Percentiles rank a stretch among this genome's conserved stretches.
Evolutionary conservation across 2,329 filamentous ascomycete species (phyloP).

Genomic region (Curvularia eragrostidis): DNA sequence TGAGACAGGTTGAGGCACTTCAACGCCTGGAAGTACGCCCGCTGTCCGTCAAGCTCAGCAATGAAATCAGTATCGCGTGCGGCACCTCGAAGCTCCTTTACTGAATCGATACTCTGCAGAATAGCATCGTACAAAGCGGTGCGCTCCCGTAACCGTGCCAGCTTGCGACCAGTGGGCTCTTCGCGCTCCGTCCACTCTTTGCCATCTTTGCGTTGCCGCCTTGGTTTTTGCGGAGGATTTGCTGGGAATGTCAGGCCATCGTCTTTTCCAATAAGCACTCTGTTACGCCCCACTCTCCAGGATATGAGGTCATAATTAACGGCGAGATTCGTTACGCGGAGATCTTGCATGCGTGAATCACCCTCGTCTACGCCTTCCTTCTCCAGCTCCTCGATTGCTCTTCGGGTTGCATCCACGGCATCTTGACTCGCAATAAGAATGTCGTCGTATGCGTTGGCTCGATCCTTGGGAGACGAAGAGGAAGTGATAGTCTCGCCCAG

Average conservation of each 20-base stretch:
- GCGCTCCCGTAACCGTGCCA: constrained; percentile 83
- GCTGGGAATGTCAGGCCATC: constrained; percentile 72
- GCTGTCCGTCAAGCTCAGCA: constrained; percentile 77
- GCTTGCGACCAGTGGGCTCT: constrained; percentile 74
- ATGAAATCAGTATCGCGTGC: constrained; percentile 81
- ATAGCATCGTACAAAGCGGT: constrained; percentile 90
- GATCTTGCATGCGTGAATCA: constrained; percentile 85
- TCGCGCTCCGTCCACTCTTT: constrained; percentile 60
- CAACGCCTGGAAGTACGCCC: constrained; percentile 84
- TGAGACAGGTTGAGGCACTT: constrained; percentile 88
- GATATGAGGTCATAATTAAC: constrained; percentile 94
- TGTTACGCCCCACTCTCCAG: constrained; percentile 92
- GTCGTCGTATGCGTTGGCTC: constrained; percentile 87
- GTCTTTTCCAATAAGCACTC: constrained; percentile 81
- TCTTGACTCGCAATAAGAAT: constrained; percentile 91
- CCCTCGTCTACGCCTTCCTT: constrained; percentile 83
- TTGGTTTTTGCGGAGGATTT: constrained; percentile 62
- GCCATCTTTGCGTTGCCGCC: constrained; percentile 57
- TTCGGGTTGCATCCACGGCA: constrained; percentile 89
- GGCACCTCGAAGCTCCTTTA: constrained; percentile 88
- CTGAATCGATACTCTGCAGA: constrained; percentile 86
- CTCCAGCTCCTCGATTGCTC: constrained; percentile 87
- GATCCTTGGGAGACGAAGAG: constrained; percentile 64
- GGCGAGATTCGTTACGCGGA: constrained; percentile 90
- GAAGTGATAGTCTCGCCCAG: constrained; percentile 54